A percentile compares a stretch with the other conserved stretches of the same genome.
Conservation (phyloP, 768 basidiomycete genomes). For the Podaxis rugospora region DNA sequence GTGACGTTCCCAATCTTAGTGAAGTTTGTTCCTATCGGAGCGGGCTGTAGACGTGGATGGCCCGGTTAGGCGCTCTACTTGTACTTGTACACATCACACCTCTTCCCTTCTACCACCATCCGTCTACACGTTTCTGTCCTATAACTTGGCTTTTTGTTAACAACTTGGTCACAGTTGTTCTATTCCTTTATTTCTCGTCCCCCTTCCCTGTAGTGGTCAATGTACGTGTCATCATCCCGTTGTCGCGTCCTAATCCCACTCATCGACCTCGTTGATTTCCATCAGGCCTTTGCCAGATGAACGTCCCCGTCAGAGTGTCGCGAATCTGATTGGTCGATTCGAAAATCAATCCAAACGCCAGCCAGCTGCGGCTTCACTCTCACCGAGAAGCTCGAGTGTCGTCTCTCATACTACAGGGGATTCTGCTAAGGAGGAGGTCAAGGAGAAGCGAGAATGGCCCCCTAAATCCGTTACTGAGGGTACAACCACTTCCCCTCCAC, state of each 20-base stretch:
- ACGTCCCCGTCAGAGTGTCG: constrained; percentile 80
- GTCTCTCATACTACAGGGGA: constrained; percentile 62
- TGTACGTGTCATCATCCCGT: constrained; percentile 25
- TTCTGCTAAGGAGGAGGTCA: constrained; percentile 59
- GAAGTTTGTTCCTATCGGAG: neutral
- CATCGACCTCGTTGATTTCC: constrained; percentile 13
- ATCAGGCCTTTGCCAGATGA: constrained; percentile 84
- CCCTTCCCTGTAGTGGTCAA: constrained; percentile 19
- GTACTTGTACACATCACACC: neutral
- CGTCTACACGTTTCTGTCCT: neutral
- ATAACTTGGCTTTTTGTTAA: too few relatives aligned
- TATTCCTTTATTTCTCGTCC: constrained; percentile 4
- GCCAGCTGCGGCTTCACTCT: constrained; percentile 27
- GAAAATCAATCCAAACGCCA: constrained; percentile 73
- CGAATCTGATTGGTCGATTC: constrained; percentile 87
- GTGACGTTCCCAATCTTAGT: neutral
- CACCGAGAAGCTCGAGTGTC: constrained; percentile 64
- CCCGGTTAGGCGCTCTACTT: constrained; percentile 1
- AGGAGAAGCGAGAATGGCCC: constrained; percentile 78
- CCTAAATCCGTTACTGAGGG: constrained; percentile 35
- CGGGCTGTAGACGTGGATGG: neutral
- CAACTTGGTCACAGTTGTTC: neutral
- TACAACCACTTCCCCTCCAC: neutral
- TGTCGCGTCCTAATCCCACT: constrained; percentile 16
- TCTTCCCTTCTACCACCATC: constrained; percentile 1